Base-by-base conservation (phyloP, 1,284 basidiomycete genomes). In the Leucoagaricus sp. region DNA sequence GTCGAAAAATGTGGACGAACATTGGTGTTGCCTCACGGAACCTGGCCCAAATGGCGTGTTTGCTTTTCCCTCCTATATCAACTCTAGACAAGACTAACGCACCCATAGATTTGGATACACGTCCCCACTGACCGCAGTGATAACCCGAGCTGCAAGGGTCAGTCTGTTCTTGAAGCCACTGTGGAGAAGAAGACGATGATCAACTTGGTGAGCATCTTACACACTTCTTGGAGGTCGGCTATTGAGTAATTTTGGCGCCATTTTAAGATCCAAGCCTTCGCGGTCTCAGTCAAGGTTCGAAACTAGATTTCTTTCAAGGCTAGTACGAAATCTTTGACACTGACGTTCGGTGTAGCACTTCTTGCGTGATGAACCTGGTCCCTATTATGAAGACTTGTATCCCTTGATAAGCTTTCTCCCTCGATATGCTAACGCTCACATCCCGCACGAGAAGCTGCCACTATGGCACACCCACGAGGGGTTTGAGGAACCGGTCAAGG, bases 141-240 rank as follows among this genome's bases (percentile, higher is more conserved):
- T 55, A 78, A 76, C 58, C 68, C 65, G 2, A 67, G 61, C 13
- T 63, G 66, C 25, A 60, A 66, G 55, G 70, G 71, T 28, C 68
- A 73, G 60, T 78, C 77, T 2, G 65, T 64, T 9, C 71, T 84
- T 26, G 73, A 82, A 63, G 77, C 77, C 23, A 69, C 83, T 1
- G 80, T 89, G 33, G 88, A 91, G 72, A 90, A 89, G 72, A 86
- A 85, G 69, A 83, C 84, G 8, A 85, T 89, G 77, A 79, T 90
- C 57, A 86, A 88, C 67, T 71, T 91, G 58, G 83, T 82, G 58
- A 48, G 73, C 61, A 10, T 8, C 4, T 4, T 38, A 9, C 13
- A n/a, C 36, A n/a, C 4, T 6, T 33, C 31, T 46, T 29, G 28
- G 12, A 29, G 12, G 6, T 9, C 17, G 13, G 36, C 26, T 17